Base-by-base conservation (phyloP, 305 asterid genomes). In the Striga hermonthica region DNA sequence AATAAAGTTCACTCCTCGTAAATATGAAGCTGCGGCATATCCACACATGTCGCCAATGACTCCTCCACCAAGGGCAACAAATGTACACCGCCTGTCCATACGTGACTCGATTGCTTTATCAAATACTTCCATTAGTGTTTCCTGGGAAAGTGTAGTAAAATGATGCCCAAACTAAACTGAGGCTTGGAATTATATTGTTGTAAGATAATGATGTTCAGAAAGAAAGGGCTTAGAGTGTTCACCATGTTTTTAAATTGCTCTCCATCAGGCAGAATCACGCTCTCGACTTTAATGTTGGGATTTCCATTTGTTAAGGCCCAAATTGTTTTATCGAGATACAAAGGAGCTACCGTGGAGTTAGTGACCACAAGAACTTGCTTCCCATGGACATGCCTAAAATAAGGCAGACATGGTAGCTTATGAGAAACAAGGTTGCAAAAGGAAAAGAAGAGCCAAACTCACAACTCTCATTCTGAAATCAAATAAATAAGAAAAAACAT, bases 11-110 rank as follows among this genome's bases (percentile, higher is more conserved):
- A 93, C 97, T 73, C 98, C 98, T 8, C 96, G 95, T 41, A 93
- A 95, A 78, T 69, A 93, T 49, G 97, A 81, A 64, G 98, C 98
- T 37, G 98, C 98, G 7, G 98, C 98, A 83, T 87, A 93, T 41
- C 98, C 98, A 78, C 97, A 93, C 97, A 93, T 93, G 81, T 93
- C 97, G 45, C 98, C 98, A 58, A 93, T 90, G 72, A 93, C 98
- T 67, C 97, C 98, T 63, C 98, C 98, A 56, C 98, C 98, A 28
- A 92, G 97, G 57, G 98, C 98, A 67, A 89, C 92, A 65, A 92
- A 89, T 57, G 98, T 92, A 71, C 95, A 89, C 12, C 95, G 90
- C 6, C 98, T 69, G 70, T 93, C 98, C 88, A 93, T 64, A 69
- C 95, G 79, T 4, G 96, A 78, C 78, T 83, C 96, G 10, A 93